A percentile compares a stretch with the other conserved stretches of the same genome.
These are phyloP conservation scores for Biscogniauxia sp. DNA, from an alignment of 2,329 filamentous ascomycete species.

Conservation along the genomic window DNA sequence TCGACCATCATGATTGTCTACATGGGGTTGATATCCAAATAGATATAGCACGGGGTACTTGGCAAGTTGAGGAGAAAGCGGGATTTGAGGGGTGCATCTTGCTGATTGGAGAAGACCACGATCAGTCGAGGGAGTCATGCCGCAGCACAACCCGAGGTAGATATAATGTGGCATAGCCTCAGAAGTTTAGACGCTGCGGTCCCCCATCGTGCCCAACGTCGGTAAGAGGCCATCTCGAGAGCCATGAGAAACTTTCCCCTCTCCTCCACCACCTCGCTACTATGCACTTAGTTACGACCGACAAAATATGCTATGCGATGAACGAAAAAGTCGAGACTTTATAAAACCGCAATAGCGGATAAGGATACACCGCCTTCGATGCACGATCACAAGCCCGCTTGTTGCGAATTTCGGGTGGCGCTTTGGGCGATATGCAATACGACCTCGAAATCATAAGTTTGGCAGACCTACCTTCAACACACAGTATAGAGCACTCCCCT, in stretches of 20 bases:
- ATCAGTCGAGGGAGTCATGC: background rate
- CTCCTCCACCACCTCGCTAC: background rate
- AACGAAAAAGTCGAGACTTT: background rate
- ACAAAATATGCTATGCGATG: background rate
- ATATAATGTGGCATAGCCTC: background rate
- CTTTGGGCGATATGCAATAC: background rate
- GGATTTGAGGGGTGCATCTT: background rate
- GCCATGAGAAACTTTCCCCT: background rate
- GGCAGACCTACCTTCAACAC: background rate
- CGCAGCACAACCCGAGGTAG: background rate
- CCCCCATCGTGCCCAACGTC: background rate
- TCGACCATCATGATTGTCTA: background rate
- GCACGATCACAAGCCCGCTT: background rate
- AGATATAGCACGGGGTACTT: background rate
- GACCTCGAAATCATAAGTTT: background rate
- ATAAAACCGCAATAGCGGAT: background rate
- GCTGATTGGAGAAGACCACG: background rate
- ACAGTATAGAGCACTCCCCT: background rate
- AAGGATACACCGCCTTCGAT: background rate
- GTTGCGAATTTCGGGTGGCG: background rate
- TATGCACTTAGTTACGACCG: background rate
- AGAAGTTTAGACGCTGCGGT: background rate
- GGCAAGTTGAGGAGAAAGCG: background rate
- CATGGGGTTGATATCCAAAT: background rate
- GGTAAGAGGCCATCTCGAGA: background rate